Percentiles rank a stretch among this genome's conserved stretches.
Conservation (phyloP, 2,329 filamentous ascomycete species). For the Alternaria novae-zelandiae region DNA sequence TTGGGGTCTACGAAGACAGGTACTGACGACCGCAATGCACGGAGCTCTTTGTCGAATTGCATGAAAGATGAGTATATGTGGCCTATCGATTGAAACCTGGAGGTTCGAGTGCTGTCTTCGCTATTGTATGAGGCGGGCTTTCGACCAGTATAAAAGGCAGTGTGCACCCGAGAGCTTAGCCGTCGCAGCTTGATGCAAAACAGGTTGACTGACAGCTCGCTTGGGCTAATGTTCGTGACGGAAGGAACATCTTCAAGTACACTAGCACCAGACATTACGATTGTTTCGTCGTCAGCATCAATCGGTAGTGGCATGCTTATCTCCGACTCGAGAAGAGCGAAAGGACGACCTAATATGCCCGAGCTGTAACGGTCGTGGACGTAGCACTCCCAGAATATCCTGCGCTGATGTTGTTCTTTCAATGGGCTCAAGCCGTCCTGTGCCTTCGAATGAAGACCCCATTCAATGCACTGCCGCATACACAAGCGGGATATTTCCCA, state of each 20-base stretch:
- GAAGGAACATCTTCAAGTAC: not conserved
- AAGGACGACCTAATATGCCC: constrained; percentile 51
- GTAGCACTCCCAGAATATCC: constrained; percentile 56
- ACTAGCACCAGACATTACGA: constrained; percentile 1
- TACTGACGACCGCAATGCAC: constrained; percentile 44
- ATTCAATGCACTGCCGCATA: constrained; percentile 51
- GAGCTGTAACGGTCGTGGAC: constrained; percentile 56
- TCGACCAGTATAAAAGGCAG: constrained; percentile 28
- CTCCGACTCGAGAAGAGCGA: constrained; percentile 51
- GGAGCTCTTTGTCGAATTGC: constrained; percentile 43
- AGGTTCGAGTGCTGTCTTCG: not conserved
- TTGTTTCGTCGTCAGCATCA: constrained; percentile 43
- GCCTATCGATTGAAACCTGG: not conserved
- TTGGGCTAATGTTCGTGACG: constrained; percentile 5
- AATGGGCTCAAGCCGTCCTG: constrained; percentile 19
- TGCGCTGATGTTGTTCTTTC: constrained; percentile 47
- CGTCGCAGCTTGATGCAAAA: constrained; percentile 48
- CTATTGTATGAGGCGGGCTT: not conserved
- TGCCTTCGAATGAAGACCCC: constrained; percentile 41
- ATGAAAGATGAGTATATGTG: not conserved
- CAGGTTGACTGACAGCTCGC: constrained; percentile 50
- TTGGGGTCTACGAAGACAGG: constrained; percentile 44
- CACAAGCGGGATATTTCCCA: constrained; percentile 53
- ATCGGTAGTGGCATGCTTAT: constrained; percentile 49
- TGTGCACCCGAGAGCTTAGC: constrained; percentile 52